Conservation (phyloP, 2,329 filamentous ascomycete genomes). For the Pyricularia sp. region DNA sequence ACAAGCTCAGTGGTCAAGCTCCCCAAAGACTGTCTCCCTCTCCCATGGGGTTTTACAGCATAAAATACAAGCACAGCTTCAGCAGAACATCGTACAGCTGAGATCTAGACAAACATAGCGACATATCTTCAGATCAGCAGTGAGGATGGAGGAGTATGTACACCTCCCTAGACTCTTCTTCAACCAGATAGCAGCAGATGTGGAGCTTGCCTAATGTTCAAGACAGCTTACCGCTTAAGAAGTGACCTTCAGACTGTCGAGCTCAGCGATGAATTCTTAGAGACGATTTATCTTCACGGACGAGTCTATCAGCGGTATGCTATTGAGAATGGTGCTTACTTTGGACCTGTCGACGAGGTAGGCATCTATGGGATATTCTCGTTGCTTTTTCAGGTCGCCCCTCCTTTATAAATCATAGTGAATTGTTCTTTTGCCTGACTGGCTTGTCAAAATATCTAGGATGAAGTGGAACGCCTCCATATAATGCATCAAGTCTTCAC, state of each 20-base stretch:
- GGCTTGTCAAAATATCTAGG: constrained; percentile 29
- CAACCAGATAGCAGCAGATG: background rate
- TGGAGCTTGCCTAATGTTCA: background rate
- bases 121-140: background rate
- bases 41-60: background rate
- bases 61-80: background rate
- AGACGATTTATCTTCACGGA: constrained; percentile 51
- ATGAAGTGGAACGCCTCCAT: constrained; percentile 57
- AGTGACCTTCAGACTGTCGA: constrained; percentile 39
- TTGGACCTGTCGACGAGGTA: constrained; percentile 65
- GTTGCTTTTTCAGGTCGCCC: no score
- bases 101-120: background rate
- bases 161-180: background rate
- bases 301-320: constrained; percentile 60
- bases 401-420: no score
- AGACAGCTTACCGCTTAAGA: constrained; percentile 11
- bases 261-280: constrained; percentile 48
- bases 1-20: background rate
- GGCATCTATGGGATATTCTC: no score
- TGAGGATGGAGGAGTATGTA: background rate
- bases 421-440: no score
- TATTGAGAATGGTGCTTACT: constrained; percentile 54
- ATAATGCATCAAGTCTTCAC: constrained; percentile 54
- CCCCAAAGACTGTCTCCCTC: background rate
- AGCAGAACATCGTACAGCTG: background rate